Conservation (phyloP, 2,329 filamentous ascomycete species). For the Beauveria brongniartii region DNA sequence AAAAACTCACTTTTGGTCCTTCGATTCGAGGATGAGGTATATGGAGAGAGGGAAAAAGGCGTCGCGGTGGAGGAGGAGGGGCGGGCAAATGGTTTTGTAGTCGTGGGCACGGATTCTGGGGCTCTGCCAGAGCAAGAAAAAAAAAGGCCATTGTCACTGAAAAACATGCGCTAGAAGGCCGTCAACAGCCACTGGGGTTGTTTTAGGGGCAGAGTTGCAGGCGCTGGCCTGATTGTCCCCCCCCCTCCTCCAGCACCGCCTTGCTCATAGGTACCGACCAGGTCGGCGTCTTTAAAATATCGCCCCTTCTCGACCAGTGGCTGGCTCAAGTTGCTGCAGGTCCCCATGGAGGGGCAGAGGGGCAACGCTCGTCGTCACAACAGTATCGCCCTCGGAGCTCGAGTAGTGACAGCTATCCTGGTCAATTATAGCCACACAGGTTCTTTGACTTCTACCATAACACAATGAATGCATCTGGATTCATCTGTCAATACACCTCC, state of each 20-base stretch:
- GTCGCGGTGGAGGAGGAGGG: constrained; percentile 7
- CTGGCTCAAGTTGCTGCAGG: neutral
- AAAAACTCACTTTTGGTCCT: constrained; percentile 4
- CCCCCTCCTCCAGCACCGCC: neutral
- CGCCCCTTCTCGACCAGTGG: too few species aligned
- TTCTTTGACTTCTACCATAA: neutral
- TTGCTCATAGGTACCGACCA: too few species aligned
- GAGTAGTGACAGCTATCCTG: neutral
- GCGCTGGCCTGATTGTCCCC: neutral
- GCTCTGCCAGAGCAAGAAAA: neutral
- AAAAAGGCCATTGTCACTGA: neutral
- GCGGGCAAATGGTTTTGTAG: constrained; percentile 10
- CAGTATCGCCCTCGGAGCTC: neutral
- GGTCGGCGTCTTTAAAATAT: too few species aligned
- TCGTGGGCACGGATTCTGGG: neutral
- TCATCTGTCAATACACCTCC: neutral
- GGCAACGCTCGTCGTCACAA: neutral
- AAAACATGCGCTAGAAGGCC: neutral
- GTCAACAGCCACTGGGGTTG: neutral
- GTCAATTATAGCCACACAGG: neutral
- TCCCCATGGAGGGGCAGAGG: constrained; percentile 4
- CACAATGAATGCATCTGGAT: neutral
- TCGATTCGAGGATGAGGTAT: neutral
- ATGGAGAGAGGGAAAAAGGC: neutral
- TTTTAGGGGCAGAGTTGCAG: neutral